Base-by-base conservation (phyloP, 225 moss, liverwort and hornwort species). In the Sphagnum tenellum region DNA sequence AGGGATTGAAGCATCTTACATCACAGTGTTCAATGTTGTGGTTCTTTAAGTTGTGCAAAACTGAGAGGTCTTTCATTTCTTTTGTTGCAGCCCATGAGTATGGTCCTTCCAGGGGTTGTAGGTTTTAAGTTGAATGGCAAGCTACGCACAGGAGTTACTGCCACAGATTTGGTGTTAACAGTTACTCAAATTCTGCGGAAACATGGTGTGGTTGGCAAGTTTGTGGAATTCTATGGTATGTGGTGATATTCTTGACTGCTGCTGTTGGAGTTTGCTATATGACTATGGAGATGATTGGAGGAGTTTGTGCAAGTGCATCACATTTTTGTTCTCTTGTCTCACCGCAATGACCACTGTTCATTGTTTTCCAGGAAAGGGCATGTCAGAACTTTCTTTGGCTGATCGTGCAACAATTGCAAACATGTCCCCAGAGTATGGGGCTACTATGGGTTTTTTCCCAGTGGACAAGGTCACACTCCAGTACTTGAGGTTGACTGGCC, bases 391-490 rank as follows among this genome's bases (percentile, higher is more conserved):
- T 68, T 79, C 92, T 59, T 74, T 96, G 54, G 95, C 95, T 49
- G 95, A 96, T 72, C 80, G 95, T 65, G 95, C 95, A 64, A 96
- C 95, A 7, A 96, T 96, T 69, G 95, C 86, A 63, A 96, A 96
- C 55, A 96, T 96, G 95, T 88, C 95, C 57, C 95, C 95, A 46
- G 95, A 96, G 75, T 96, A 96, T 60, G 95, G 95, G 72, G 95
- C 95, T 9, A 96, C 95, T 4, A 96, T 96, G 95, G 95, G 95
- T 55, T 96, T 96, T 68, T 96, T 96, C 70, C 95, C 95, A 57
- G 95, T 96, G 11, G 95, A 96, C 69, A 69, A 59, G 52, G 88
- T 96, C 8, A 86, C 95, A 3, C 73, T 96, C 12, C 85, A 92
- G 52, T 96, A 96, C 65, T 65, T 96, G 81, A 88, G 85, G 70